Base-by-base conservation (phyloP, 371 early-diverging fungal genomes). In the Caulochytrium protostelioides region DNA sequence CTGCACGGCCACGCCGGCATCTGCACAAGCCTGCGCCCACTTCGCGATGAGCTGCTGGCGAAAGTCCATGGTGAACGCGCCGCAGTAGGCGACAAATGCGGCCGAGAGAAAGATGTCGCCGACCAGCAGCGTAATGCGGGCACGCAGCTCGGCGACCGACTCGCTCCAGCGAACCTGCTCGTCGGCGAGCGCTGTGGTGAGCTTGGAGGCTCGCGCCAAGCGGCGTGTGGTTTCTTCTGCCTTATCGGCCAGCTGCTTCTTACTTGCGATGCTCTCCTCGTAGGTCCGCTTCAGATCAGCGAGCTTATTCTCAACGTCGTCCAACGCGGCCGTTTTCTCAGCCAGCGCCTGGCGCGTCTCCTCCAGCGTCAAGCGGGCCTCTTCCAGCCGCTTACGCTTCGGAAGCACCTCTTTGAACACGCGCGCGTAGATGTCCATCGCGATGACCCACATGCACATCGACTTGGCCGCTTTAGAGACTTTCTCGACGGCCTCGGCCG, bases 371-470 rank as follows among this genome's bases (percentile, higher is more conserved):
- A 22, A 22, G 26, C 62, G 57, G 3, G 65, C 64, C 38, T 60
- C 57, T 28, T 65, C 62, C 22, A 69, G 42, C 5, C 65, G 49
- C 31, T 59, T 47, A 10, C 53, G 30, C 41, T 70, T 58, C 16
- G 71, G 71, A 2, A 39, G 38, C 2, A 67, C 68, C 32, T 62
- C 62, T 30, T 65, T 65, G 43, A 52, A 59, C 2, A 67, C 65
- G 2, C 65, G 46, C 19, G 58, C 62, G 33, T 67, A 67, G 5
- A 62, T 46, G 12, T 67, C 68, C 62, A 67, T 59, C 3, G 68
- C 68, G 25, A 64, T 51, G 23, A 61, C 65, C 68, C 68, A 67
- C 57, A 58, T 57, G 28, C 57, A 58, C 44, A 67, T 50, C 26
- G 61, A 58, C 38, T 62, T 58, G 32, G 61, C 60, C 9, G 68